phyloP scores from a whole-genome alignment of 805 yeast species.

The Wickerhamomyces silvicola region DNA sequence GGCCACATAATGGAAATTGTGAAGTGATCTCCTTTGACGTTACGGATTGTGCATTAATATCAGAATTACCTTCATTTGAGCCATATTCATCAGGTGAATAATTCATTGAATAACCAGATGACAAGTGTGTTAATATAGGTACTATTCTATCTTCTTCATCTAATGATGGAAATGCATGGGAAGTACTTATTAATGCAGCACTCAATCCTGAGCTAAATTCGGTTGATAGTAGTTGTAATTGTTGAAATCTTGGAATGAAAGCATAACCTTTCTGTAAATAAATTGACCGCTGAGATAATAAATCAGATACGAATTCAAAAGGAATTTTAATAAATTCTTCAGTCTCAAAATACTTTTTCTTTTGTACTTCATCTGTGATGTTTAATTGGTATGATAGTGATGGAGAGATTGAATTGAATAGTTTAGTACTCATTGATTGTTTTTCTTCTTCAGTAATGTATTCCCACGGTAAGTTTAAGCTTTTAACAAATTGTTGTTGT shows the following conservation, averaged over 20 bases:
- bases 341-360: constrained; percentile 41
- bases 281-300: constrained; percentile 68
- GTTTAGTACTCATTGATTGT: constrained; percentile 34
- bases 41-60: constrained; percentile 58
- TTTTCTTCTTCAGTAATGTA: constrained; percentile 61
- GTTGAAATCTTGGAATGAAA: constrained; percentile 78
- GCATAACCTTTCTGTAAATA: constrained; percentile 66
- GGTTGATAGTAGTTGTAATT: constrained; percentile 57
- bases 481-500: constrained; percentile 62
- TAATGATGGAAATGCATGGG: constrained; percentile 71
- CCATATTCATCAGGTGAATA: constrained; percentile 13
- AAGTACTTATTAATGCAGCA: constrained; percentile 54
- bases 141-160: constrained; percentile 89
- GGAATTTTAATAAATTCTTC: constrained; percentile 80
- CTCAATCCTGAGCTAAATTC: constrained; percentile 52
- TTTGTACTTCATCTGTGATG: constrained; percentile 37
- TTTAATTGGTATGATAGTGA: constrained; percentile 27
- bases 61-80: constrained; percentile 24
- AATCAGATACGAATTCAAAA: constrained; percentile 75
- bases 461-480: constrained; percentile 66
- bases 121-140: constrained; percentile 75
- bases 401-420: constrained; percentile 49
- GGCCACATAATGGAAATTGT: constrained; percentile 81
- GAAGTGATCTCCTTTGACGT: constrained; percentile 44
- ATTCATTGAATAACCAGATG: constrained; percentile 58